A percentile compares a stretch with the other conserved stretches of the same genome.
Evolutionary conservation across 768 basidiomycete species (phyloP).

Genomic region (Suillus bovinus): DNA sequence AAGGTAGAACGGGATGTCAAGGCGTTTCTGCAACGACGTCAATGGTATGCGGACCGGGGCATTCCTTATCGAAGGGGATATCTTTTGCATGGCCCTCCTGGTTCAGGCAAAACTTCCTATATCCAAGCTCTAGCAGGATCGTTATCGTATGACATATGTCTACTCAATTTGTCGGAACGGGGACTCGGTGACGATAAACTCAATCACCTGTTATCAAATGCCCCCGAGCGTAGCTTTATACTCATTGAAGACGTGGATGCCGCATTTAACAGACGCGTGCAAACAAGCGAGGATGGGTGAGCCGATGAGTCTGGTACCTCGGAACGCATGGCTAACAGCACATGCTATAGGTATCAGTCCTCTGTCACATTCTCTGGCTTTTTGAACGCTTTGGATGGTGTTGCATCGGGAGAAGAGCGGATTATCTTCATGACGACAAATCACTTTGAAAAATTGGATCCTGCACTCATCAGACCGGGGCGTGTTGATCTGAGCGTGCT

Average conservation of each 20-base stretch:
- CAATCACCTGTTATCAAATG: slow-evolving; percentile 89
- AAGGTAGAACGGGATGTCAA: slow-evolving; percentile 78
- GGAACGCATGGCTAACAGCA: background rate
- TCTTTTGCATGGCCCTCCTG: slow-evolving; percentile 93
- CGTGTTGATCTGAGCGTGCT: slow-evolving; percentile 86
- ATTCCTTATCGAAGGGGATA: slow-evolving; percentile 98
- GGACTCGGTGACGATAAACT: slow-evolving; percentile 97
- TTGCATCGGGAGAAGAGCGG: slow-evolving; percentile 97
- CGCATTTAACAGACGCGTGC: slow-evolving; percentile 91
- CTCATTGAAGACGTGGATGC: slow-evolving; percentile 98
- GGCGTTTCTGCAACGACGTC: slow-evolving; percentile 77
- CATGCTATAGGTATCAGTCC: slow-evolving; percentile 74
- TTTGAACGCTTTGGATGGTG: slow-evolving; percentile 94
- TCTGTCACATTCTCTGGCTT: slow-evolving; percentile 98
- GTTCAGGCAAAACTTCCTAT: slow-evolving; percentile 97
- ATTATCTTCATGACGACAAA: slow-evolving; percentile 99
- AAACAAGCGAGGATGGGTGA: slow-evolving; percentile 91
- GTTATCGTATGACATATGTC: slow-evolving; percentile 91
- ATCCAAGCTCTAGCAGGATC: slow-evolving; percentile 96
- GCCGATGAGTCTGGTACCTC: slow-evolving; percentile 20
- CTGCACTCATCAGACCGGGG: slow-evolving; percentile 93
- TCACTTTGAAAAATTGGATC: slow-evolving; percentile 85
- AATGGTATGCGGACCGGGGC: slow-evolving; percentile 98
- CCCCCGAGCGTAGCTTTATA: slow-evolving; percentile 91
- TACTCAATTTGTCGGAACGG: slow-evolving; percentile 93